phyloP scores from a whole-genome alignment of 2,329 filamentous ascomycete species.

The Trichoderma sp. region DNA sequence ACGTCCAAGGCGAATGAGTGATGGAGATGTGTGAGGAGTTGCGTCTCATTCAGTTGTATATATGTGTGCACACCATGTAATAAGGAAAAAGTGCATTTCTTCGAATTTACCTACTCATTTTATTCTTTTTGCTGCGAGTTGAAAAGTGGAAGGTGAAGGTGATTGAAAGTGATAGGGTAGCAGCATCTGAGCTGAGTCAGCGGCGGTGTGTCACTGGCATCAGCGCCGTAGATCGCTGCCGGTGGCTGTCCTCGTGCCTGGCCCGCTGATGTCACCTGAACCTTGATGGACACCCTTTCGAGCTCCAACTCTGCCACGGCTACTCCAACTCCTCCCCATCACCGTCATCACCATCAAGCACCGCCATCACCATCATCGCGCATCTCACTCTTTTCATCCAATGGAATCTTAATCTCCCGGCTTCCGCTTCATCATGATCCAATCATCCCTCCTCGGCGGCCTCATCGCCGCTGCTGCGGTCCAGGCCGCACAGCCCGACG shows the following conservation, averaged over 20 bases:
- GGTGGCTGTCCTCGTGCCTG: background rate
- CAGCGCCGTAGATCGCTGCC: background rate
- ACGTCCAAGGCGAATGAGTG: background rate
- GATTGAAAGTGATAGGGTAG: background rate
- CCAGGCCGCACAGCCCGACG: slow-evolving; percentile 70
- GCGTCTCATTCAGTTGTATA: background rate
- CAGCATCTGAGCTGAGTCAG: background rate
- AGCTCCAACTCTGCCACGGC: background rate
- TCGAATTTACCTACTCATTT: too few species aligned
- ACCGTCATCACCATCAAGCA: background rate
- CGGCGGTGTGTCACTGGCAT: background rate
- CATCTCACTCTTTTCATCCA: background rate
- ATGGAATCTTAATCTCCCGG: slow-evolving; percentile 10
- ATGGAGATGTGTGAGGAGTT: too few species aligned
- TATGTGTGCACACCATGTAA: background rate
- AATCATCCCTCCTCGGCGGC: slow-evolving; percentile 32
- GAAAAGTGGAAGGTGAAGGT: background rate
- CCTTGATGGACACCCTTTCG: slow-evolving; percentile 9
- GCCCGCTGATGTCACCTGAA: slow-evolving; percentile 23
- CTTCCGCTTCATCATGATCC: slow-evolving; percentile 32
- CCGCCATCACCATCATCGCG: background rate
- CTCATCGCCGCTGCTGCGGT: slow-evolving; percentile 42
- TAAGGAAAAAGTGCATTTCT: background rate
- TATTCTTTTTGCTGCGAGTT: too few species aligned
- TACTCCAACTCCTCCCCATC: background rate